A percentile compares a stretch with the other conserved stretches of the same genome.
Evolutionary conservation across 2,329 filamentous ascomycete species (phyloP).

Genomic region (Trichoderma koningiopsis): DNA sequence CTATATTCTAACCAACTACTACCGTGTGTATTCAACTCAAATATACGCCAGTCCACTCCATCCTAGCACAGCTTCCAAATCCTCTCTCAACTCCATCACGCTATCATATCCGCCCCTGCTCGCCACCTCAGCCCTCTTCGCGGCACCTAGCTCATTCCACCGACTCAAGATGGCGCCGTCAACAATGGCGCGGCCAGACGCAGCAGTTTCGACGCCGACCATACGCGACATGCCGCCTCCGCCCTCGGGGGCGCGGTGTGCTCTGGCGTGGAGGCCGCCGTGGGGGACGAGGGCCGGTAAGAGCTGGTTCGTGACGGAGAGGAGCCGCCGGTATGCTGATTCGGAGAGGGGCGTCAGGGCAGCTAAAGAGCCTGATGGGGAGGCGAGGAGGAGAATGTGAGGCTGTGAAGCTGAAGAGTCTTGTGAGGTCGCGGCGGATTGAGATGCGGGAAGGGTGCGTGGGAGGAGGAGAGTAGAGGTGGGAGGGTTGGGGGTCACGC

Average conservation of each 20-base stretch:
- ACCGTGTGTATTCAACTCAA: conserved; percentile 29
- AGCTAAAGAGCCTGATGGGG: conserved; percentile 73
- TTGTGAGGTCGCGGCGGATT: conserved; percentile 33
- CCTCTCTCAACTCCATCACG: conserved; percentile 67
- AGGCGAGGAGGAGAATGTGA: conserved; percentile 67
- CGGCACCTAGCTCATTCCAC: conserved; percentile 75
- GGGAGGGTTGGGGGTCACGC: conserved; percentile 76
- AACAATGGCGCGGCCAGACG: conserved; percentile 66
- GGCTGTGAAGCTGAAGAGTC: conserved; percentile 32
- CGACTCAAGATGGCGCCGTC: conserved; percentile 76
- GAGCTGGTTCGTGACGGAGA: conserved; percentile 78
- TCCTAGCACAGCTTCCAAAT: conserved; percentile 65
- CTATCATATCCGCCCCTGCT: conserved; percentile 69
- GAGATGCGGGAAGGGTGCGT: conserved; percentile 55
- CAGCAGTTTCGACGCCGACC: conserved; percentile 58
- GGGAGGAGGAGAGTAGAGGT: conserved; percentile 76
- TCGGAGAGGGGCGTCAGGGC: conserved; percentile 79
- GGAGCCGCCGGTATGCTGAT: conserved; percentile 78
- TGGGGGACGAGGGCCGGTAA: conserved; percentile 73
- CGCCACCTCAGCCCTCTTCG: conserved; percentile 71
- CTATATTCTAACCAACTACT: background rate
- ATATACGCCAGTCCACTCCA: conserved; percentile 66
- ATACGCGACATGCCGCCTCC: conserved; percentile 48
- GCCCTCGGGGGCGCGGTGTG: conserved; percentile 63
- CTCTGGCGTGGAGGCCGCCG: conserved; percentile 80